Percentiles rank a stretch among this genome's conserved stretches.
Conservation (phyloP, 805 yeast genomes). For the Candida golubevii region DNA sequence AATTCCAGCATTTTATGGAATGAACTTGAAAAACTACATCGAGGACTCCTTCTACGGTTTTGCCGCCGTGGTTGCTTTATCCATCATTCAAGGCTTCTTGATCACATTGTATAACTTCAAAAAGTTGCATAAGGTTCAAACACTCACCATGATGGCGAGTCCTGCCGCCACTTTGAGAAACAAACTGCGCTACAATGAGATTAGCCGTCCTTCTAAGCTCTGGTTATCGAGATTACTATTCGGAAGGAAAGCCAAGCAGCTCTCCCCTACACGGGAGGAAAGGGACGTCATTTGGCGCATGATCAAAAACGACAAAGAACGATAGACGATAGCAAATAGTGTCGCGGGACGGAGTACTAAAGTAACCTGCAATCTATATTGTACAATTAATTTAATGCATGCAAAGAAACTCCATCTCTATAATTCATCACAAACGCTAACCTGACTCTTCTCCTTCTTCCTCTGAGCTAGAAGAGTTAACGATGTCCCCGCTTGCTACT, state of each 20-base stretch:
- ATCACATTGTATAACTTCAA: slow-evolving; percentile 56
- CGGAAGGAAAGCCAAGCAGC: slow-evolving; percentile 25
- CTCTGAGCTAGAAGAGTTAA: slow-evolving; percentile 11
- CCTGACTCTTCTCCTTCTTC: slow-evolving; percentile 11
- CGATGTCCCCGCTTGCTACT: slow-evolving; percentile 2
- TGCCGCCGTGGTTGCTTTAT: slow-evolving; percentile 48
- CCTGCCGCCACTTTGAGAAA: slow-evolving; percentile 6
- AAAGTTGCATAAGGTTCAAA: slow-evolving; percentile 58
- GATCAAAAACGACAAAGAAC: slow-evolving; percentile 34
- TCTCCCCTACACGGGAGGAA: slow-evolving; percentile 34
- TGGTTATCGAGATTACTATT: slow-evolving; percentile 21
- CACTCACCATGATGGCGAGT: slow-evolving; percentile 53
- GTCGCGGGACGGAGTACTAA: no score
- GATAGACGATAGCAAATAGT: no score
- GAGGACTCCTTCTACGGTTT: slow-evolving; percentile 68
- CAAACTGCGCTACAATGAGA: slow-evolving; percentile 6
- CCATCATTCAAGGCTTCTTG: slow-evolving; percentile 49
- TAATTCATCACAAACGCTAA: not conserved
- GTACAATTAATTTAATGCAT: slow-evolving; percentile 8
- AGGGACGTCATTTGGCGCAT: slow-evolving; percentile 41
- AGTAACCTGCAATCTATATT: not conserved
- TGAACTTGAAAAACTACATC: slow-evolving; percentile 75
- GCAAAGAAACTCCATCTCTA: not conserved
- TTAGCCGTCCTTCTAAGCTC: slow-evolving; percentile 5
- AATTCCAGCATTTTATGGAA: slow-evolving; percentile 84